Percentiles rank a stretch among this genome's conserved stretches.
Evolutionary conservation across 2,329 filamentous ascomycete genomes (phyloP).

Genomic region (Penicillium sp.): DNA sequence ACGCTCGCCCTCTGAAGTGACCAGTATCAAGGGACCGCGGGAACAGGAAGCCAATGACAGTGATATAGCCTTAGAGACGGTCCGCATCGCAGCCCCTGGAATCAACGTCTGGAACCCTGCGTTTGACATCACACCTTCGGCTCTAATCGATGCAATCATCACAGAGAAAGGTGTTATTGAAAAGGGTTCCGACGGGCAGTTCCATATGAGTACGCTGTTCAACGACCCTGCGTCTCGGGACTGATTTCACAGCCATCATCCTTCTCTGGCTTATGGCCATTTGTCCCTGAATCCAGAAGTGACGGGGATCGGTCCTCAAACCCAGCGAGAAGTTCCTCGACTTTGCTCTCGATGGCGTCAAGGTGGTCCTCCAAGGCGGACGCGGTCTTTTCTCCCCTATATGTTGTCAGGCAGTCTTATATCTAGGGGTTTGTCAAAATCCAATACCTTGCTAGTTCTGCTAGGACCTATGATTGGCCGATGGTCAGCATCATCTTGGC

Average conservation of each 20-base stretch:
- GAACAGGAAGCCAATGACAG: slow-evolving; percentile 61
- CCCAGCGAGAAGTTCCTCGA: slow-evolving; percentile 34
- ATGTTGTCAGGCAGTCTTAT: slow-evolving; percentile 1
- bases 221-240: slow-evolving; percentile 16
- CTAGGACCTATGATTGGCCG: slow-evolving; percentile 19
- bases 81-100: slow-evolving; percentile 76
- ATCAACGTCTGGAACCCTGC: slow-evolving; percentile 95
- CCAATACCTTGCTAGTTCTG: slow-evolving; percentile 25
- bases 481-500: neutral
- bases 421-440: neutral
- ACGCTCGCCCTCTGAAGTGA: slow-evolving; percentile 79
- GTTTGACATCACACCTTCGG: slow-evolving; percentile 91
- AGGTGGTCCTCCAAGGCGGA: slow-evolving; percentile 25
- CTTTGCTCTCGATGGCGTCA: slow-evolving; percentile 22
- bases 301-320: slow-evolving; percentile 20
- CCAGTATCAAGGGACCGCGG: slow-evolving; percentile 77
- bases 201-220: slow-evolving; percentile 57
- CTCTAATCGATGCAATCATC: slow-evolving; percentile 89
- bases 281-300: neutral
- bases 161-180: slow-evolving; percentile 89
- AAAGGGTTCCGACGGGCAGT: slow-evolving; percentile 72
- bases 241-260: slow-evolving; percentile 2
- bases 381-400: slow-evolving; percentile 27
- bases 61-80: slow-evolving; percentile 56
- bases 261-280: neutral